phyloP scores from a whole-genome alignment of 768 basidiomycete genomes.

The Epithele typhae region DNA sequence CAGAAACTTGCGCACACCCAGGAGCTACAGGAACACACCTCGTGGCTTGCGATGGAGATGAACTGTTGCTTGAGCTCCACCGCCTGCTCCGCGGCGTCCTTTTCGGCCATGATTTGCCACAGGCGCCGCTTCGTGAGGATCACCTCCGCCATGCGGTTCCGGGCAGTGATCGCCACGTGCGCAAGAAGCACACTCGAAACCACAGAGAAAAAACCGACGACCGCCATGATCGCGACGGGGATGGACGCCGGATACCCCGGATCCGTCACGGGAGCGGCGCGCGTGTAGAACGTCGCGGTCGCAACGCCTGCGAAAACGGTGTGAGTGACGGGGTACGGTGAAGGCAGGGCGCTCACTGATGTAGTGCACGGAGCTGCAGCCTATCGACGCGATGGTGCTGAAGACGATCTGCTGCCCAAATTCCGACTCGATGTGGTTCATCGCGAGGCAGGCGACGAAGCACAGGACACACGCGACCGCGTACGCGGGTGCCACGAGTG shows the following conservation, averaged over 20 bases:
- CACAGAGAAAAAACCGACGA: constrained; percentile 22
- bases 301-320: no score
- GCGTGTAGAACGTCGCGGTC: constrained; percentile 25
- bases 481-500: constrained; percentile 22
- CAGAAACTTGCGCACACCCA: neutral
- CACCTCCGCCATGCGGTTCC: constrained; percentile 27
- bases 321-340: no score
- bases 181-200: constrained; percentile 25
- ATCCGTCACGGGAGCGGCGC: constrained; percentile 14
- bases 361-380: constrained; percentile 26
- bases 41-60: constrained; percentile 27
- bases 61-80: constrained; percentile 28
- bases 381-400: constrained; percentile 23
- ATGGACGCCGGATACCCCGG: constrained; percentile 24
- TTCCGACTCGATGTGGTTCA: constrained; percentile 27
- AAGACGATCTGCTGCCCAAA: constrained; percentile 23
- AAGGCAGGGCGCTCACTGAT: constrained; percentile 11
- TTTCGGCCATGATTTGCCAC: constrained; percentile 29
- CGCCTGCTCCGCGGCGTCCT: constrained; percentile 28
- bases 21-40: constrained; percentile 9
- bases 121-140: constrained; percentile 23
- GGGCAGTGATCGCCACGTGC: constrained; percentile 21
- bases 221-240: constrained; percentile 17
- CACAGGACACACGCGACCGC: constrained; percentile 23
- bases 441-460: constrained; percentile 22